Base-by-base conservation (phyloP, 2,329 filamentous ascomycete genomes). In the Diaporthe citriasiana region DNA sequence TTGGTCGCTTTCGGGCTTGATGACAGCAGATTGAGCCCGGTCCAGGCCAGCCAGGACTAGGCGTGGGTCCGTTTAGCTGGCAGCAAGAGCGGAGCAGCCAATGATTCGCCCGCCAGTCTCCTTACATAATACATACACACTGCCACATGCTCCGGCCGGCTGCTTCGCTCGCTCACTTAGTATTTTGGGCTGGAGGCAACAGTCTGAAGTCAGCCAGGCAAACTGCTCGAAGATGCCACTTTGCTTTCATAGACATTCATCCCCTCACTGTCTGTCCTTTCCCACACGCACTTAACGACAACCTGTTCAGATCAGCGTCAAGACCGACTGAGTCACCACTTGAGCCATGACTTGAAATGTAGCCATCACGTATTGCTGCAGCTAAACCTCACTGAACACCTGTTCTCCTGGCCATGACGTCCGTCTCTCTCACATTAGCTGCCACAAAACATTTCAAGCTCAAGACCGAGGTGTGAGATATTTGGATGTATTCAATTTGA, bases 11-110 rank as follows among this genome's bases (percentile, higher is more conserved):
- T 71, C 56, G 47, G 71, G 70, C 65, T 63, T 68, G 74, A 74
- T 74, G 74, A 75, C 69, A 70, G 72, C 72, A 75, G 73, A 56
- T 73, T 74, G 72, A 53, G 56, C 53, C 47, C 63, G 60, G 71
- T 35, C 47, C 50, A 73, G 63, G 51, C 42, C 53, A 60, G 35
- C 53, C 33, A 30, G 35, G 57, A 40, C 59, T 38, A 3, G 13
- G 22, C 19, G 42, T 51, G 60, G 60, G 60, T 38, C 45, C 3
- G 42, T 66, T 40, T 30, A 55, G 63, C 55, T 47, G 71, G 66
- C 33, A 45, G 72, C 68, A 45, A 27, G 65, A 40, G 50, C 45
- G 55, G 59, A 55, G 50, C 68, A 56, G 38, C 59, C 53, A 42
- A 13, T 74, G 72, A 75, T 75, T 74, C 72, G 74, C 1, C 22